Percentiles rank a stretch among this genome's conserved stretches.
phyloP scores from a whole-genome alignment of 2,329 filamentous ascomycete genomes.

The Scytalidium sp. region DNA sequence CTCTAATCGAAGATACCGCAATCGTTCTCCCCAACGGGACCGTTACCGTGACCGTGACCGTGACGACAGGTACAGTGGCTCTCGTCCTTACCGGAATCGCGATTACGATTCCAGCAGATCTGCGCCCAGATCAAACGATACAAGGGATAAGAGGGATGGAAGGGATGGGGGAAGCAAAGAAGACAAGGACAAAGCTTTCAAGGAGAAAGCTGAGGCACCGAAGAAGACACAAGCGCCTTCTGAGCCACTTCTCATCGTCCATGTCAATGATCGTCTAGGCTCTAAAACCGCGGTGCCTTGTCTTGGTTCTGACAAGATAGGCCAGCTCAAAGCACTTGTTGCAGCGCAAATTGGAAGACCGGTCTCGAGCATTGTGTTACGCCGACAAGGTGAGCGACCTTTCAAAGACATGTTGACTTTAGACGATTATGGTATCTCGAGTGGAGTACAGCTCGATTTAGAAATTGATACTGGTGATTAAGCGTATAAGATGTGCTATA shows the following conservation, averaged over 20 bases:
- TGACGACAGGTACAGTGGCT: too few species aligned
- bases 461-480: neutral
- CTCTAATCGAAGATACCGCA: neutral
- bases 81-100: neutral
- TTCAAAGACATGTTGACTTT: conserved; percentile 85
- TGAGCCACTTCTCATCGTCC: conserved; percentile 84
- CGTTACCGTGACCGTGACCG: neutral
- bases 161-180: neutral
- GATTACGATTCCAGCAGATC: neutral
- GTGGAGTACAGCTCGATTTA: conserved; percentile 57
- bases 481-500: neutral
- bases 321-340: conserved; percentile 83
- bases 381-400: conserved; percentile 84
- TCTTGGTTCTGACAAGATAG: conserved; percentile 74
- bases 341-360: conserved; percentile 80
- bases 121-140: neutral
- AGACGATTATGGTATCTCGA: conserved; percentile 83
- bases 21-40: neutral
- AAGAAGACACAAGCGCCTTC: conserved; percentile 21
- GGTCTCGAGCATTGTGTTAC: conserved; percentile 82
- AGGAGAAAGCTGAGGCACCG: conserved; percentile 7
- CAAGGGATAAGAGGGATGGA: conserved; percentile 6
- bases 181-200: neutral
- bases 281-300: conserved; percentile 89
- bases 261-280: conserved; percentile 84